Percentiles rank a stretch among this genome's conserved stretches.
phyloP scores from a whole-genome alignment of 2,329 filamentous ascomycete genomes.

The Xylariales sp. region DNA sequence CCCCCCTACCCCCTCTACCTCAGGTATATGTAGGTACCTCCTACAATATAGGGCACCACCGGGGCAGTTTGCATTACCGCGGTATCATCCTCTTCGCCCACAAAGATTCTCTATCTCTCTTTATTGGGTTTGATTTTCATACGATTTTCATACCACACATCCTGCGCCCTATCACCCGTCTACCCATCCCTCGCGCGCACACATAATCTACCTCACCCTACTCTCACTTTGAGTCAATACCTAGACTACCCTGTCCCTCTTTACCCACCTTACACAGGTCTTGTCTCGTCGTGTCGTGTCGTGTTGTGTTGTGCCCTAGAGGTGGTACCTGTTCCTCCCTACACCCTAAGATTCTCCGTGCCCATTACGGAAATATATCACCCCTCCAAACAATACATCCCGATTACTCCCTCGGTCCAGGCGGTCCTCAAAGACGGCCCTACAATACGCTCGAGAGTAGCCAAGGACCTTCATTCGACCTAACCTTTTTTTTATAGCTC shows the following conservation, averaged over 20 bases:
- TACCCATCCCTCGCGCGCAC: conserved; percentile 20
- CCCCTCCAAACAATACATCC: conserved; percentile 28
- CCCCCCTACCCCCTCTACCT: no score
- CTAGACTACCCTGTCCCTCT: conserved; percentile 5
- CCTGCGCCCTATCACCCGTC: conserved; percentile 25
- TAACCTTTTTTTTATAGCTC: not conserved
- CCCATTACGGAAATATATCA: conserved; percentile 35
- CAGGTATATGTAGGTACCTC: no score
- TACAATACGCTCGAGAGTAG: conserved; percentile 9
- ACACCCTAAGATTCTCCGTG: conserved; percentile 27
- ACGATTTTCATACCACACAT: conserved; percentile 13
- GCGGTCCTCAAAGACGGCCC: conserved; percentile 21
- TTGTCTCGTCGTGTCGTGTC: not conserved
- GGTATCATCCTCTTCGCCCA: conserved; percentile 14
- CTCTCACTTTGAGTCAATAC: conserved; percentile 22
- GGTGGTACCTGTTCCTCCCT: conserved; percentile 11
- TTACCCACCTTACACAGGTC: conserved; percentile 16
- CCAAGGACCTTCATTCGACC: conserved; percentile 6
- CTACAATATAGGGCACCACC: conserved; percentile 7
- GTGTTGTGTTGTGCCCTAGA: conserved; percentile 1
- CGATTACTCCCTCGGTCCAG: conserved; percentile 31
- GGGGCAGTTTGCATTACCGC: conserved; percentile 2
- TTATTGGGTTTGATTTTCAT: conserved; percentile 18
- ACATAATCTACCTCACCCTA: conserved; percentile 19
- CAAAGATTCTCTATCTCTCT: conserved; percentile 25